Percentiles rank a stretch among this genome's conserved stretches.
These are phyloP conservation scores for Brassica rapa DNA, from an alignment of 345 rosid species.

Conservation along the genomic window DNA sequence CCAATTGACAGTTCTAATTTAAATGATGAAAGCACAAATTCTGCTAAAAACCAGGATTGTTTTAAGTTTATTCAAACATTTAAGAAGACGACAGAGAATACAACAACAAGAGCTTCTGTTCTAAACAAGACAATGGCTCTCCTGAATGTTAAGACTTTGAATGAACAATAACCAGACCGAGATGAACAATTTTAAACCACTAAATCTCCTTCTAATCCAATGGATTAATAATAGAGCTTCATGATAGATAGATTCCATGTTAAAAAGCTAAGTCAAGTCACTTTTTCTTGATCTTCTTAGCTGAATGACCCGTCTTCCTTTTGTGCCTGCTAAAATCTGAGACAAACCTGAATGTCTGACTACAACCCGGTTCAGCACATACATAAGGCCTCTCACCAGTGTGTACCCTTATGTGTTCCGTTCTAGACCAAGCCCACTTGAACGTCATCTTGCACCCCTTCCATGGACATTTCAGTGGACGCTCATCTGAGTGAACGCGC, in stretches of 20 bases:
- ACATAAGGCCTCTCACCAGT: conserved; percentile 94
- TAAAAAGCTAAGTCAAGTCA: conserved; percentile 15
- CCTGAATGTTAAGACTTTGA: neutral
- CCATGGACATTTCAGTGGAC: conserved; percentile 99
- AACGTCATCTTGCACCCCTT: conserved; percentile 97
- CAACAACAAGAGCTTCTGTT: conserved; percentile 22
- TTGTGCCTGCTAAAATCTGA: conserved; percentile 98
- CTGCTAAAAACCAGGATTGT: neutral
- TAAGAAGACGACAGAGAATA: neutral
- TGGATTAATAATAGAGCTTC: conserved; percentile 26
- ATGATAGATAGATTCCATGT: conserved; percentile 21
- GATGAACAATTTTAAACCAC: neutral
- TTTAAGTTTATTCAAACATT: neutral
- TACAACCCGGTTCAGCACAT: conserved; percentile 85
- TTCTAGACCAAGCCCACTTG: conserved; percentile 99
- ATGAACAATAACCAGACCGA: conserved; percentile 4
- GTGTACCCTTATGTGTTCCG: conserved; percentile 96
- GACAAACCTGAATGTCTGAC: conserved; percentile 91
- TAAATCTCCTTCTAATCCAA: conserved; percentile 21
- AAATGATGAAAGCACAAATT: neutral
- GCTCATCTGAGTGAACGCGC: conserved; percentile 82
- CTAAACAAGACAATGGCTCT: conserved; percentile 17
- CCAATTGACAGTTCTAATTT: too few relatives aligned
- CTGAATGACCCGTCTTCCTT: conserved; percentile 92
- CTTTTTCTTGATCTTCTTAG: conserved; percentile 58